Base-by-base conservation (phyloP, 768 basidiomycete species). In the Artomyces pyxidatus region DNA sequence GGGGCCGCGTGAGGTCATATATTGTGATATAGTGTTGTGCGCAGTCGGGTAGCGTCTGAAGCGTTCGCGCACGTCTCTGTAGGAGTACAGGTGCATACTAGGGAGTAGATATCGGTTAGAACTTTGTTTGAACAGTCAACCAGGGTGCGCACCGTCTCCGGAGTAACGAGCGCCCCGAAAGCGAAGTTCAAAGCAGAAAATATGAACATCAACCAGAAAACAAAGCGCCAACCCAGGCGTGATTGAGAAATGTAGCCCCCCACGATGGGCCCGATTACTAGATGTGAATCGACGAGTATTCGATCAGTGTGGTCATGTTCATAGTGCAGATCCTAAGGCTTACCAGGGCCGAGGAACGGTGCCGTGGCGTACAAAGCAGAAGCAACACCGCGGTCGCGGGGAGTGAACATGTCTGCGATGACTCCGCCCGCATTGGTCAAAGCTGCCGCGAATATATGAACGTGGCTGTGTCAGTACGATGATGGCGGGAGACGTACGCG, bases 251-350 rank as follows among this genome's bases (percentile, higher is more conserved):
- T 74, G 62, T 75, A 81, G n/a, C 80, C 81, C 19, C 83, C 80
- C 23, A 82, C 74, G 47, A 87, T 74, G 2, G 83, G 82, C 1
- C 83, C 82, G n/a, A 80, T 66, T 5, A 81, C 78, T 78, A 55
- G 11, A 9, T 29, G 42, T 9, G 14, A 45, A 21, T 42, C 37
- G 10, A 17, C 37, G 45, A 43, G n/a, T n/a, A n/a, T n/a, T n/a
- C n/a, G n/a, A n/a, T n/a, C n/a, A n/a, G n/a, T n/a, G n/a, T n/a
- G n/a, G n/a, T n/a, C n/a, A n/a, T n/a, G n/a, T n/a, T n/a, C n/a
- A n/a, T n/a, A n/a, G n/a, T 16, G 10, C n/a, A 35, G 45, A 21
- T 41, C 21, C 23, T 28, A 19, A 25, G 30, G 42, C 63, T 28
- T 57, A 77, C 76, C 74, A 60, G 77, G 78, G 12, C 76, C 78